Percentiles rank a stretch among this genome's conserved stretches.
phyloP scores from a whole-genome alignment of 1,284 basidiomycete genomes.

The Mrakiaceae sp. region DNA sequence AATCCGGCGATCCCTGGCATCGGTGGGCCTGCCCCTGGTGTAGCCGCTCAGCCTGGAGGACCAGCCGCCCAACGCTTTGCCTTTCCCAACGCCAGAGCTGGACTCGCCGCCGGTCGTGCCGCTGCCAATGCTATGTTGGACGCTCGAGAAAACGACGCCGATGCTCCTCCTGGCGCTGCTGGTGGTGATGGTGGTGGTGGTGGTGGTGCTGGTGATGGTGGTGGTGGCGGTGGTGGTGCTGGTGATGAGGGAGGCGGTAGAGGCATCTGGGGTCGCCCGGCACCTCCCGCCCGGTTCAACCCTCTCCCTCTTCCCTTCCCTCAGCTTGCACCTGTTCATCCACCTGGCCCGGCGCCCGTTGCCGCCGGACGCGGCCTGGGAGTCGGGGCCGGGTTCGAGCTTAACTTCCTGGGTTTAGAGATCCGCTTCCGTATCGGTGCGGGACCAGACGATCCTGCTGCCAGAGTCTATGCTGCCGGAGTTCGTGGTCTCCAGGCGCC shows the following conservation, averaged over 20 bases:
- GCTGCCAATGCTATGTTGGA: background rate
- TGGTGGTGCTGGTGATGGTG: no score
- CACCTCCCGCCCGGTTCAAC: background rate
- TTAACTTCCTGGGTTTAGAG: background rate
- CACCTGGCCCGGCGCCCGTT: background rate
- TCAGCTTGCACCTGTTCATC: background rate
- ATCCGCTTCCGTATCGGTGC: background rate
- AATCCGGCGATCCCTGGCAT: slow-evolving; percentile 39
- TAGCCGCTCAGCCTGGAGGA: background rate
- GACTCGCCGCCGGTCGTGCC: background rate
- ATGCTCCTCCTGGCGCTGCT: no score
- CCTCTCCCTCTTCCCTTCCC: background rate
- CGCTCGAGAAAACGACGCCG: no score
- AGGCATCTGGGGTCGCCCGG: background rate
- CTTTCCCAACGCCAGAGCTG: background rate
- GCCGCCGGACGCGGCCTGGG: background rate
- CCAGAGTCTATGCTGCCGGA: background rate
- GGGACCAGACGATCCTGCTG: background rate
- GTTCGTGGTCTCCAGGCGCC: background rate
- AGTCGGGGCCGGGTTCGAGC: background rate
- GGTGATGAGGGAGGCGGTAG: background rate
- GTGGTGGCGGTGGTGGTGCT: no score
- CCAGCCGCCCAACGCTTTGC: background rate
- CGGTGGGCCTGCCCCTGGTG: slow-evolving; percentile 10
- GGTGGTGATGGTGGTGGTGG: no score